Conservation (phyloP, 1,284 basidiomycete genomes). For the Chalciporus sp. region DNA sequence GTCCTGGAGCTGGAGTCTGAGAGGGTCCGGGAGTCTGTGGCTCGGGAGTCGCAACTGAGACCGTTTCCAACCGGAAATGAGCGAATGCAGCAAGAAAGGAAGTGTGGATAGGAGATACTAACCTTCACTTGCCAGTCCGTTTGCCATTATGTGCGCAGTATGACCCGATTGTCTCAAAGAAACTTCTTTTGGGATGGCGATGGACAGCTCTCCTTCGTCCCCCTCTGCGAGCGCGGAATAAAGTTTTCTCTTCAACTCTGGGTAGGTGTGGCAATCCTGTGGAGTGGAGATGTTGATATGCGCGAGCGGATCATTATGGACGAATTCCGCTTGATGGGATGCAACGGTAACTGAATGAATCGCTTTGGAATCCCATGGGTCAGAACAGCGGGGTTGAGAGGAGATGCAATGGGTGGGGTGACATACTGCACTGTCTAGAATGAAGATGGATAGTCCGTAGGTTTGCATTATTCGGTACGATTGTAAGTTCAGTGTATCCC, state of each 20-base stretch:
- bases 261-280: conserved; percentile 86
- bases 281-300: conserved; percentile 71
- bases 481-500: conserved; percentile 92
- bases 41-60: conserved; percentile 72
- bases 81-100: background rate
- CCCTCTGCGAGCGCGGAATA: conserved; percentile 90
- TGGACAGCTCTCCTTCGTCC: conserved; percentile 93
- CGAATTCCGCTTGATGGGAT: conserved; percentile 70
- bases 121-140: conserved; percentile 52
- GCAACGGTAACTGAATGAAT: conserved; percentile 76
- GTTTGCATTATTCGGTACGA: conserved; percentile 76
- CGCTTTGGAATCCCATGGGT: conserved; percentile 44
- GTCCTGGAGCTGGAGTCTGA: conserved; percentile 44
- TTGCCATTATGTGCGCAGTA: conserved; percentile 42
- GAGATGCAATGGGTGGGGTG: background rate
- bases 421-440: conserved; percentile 81
- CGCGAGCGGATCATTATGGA: conserved; percentile 75
- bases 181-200: conserved; percentile 85
- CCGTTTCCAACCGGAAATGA: conserved; percentile 9
- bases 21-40: conserved; percentile 67
- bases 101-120: conserved; percentile 12
- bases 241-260: conserved; percentile 91
- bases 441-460: conserved; percentile 84
- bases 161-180: conserved; percentile 63
- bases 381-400: conserved; percentile 6